Evolutionary conservation across 345 rosid species (phyloP), one percentile per base, ranked within the genome.

Genomic region (Excoecaria agallocha): DNA sequence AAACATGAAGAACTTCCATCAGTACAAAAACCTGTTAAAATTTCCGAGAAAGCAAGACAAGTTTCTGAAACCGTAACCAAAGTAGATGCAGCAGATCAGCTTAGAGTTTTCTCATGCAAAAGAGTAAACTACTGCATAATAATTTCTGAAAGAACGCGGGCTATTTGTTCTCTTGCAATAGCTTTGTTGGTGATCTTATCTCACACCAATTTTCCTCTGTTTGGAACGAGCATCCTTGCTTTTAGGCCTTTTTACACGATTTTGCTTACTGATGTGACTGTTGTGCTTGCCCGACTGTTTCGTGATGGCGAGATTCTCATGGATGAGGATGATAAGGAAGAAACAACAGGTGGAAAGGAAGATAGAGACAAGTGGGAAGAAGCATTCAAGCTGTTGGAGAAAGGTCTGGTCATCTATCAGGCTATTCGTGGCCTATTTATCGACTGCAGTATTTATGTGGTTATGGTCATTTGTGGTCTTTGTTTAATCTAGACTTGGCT

Each of bases 391-490:
- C 77, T 93, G 50, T 50, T 91, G 82, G 98, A 93, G 80, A 86
- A 91, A 84, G 91, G 98, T 43, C 77, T 89, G 83, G 88, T 83
- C 13, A 70, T 73, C 45, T 91, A 89, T 78, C 91, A 85, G 80
- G 81, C 81, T 7, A 52, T 83, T 17, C 86, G 92, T 35, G 97
- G 84, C 22, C 49, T 89, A 66, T 89, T 91, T 74, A 89, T 86
- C 61, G 97, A 89, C 78, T 87, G 84, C 85, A 89, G 97, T 79
- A 79, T 93, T 72, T 93, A 93, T 78, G 67, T 83, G 58, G 91
- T 86, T 61, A 82, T 89, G 49, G 87, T 90, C 55, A 76, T 85
- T 67, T 87, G 87, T 73, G 83, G 87, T 48, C 81, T 85, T 58
- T 74, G 78, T 81, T 65, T 85, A 8, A 20, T 76, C 22, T 87